Base-by-base conservation (phyloP, 1,139 yeast species). In the Lodderomyces margitis region DNA sequence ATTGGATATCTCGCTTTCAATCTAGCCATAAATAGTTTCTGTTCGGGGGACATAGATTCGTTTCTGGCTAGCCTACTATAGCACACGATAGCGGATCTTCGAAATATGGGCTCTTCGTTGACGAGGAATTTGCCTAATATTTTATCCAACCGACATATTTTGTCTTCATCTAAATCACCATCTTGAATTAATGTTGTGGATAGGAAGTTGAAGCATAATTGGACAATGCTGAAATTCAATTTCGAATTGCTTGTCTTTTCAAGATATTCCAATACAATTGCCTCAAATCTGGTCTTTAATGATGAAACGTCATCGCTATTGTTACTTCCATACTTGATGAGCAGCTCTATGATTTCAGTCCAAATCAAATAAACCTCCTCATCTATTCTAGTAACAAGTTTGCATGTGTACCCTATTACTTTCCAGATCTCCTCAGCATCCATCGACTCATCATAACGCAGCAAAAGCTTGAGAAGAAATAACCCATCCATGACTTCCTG, bases 21-120 rank as follows among this genome's bases (percentile, higher is more conserved):
- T 27, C 46, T 41, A 23, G 38, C 27, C 36, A 49, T 39, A 8
- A 39, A 27, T 9, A 41, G 42, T 30, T 33, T 40, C 10, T 21
- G 25, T 16, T 46, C 47, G 1, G 25, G 9, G 5, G 42, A 17
- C 10, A 45, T 14, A 4, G 53, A 46, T 1, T 56, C 50, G 3
- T 62, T 58, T 36, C 53, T 58, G 36, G 66, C 43, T 36, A 70
- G 44, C 37, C 56, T 60, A 4, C 77, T 72, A 46, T 72, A 76
- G n/a, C 64, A 61, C 37, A 71, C 61, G 10, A 72, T 62, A 1
- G 70, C 70, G 17, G 56, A 49, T 44, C 77, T 59, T 47, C 80
- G 57, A 6, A 74, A 55, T 32, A 68, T 73, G 8, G 72, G 72
- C 17, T 63, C 65, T 1, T 54, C 56, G 44, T 62, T 59, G 11